A percentile compares a stretch with the other conserved stretches of the same genome.
phyloP scores from a whole-genome alignment of 2,329 filamentous ascomycete species.

The Thermothelomyces thermophilus region DNA sequence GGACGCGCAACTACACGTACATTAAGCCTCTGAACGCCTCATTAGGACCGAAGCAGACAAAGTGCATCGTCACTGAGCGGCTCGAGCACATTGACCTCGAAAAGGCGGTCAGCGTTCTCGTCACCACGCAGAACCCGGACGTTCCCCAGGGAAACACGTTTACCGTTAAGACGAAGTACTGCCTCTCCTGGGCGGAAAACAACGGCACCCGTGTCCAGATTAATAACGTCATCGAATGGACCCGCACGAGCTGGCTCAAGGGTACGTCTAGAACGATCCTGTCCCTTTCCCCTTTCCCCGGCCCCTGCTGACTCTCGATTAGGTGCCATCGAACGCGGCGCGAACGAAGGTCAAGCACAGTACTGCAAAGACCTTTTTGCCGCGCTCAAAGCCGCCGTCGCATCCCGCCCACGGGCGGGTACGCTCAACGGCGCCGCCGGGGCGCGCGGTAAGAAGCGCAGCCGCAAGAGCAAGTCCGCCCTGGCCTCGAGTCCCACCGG shows the following conservation, averaged over 20 bases:
- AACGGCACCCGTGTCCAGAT: constrained; percentile 80
- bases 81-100: constrained; percentile 83
- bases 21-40: constrained; percentile 81
- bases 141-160: constrained; percentile 93
- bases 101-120: constrained; percentile 74
- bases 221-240: constrained; percentile 91
- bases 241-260: constrained; percentile 96
- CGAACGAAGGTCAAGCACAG: constrained; percentile 77
- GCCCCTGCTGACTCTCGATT: constrained; percentile 8
- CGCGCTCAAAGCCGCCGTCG: constrained; percentile 65
- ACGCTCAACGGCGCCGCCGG: constrained; percentile 38
- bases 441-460: constrained; percentile 55
- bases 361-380: constrained; percentile 78
- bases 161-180: constrained; percentile 87
- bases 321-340: constrained; percentile 95
- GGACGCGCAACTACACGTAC: constrained; percentile 70
- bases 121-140: constrained; percentile 84
- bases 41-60: constrained; percentile 90
- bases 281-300: not conserved
- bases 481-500: constrained; percentile 39
- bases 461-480: constrained; percentile 40
- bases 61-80: constrained; percentile 80
- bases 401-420: constrained; percentile 51
- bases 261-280: too few species aligned
- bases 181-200: constrained; percentile 82